Percentiles rank a stretch among this genome's conserved stretches.
Conservation (phyloP, 306 rosid species). For the Parietaria judaica region DNA sequence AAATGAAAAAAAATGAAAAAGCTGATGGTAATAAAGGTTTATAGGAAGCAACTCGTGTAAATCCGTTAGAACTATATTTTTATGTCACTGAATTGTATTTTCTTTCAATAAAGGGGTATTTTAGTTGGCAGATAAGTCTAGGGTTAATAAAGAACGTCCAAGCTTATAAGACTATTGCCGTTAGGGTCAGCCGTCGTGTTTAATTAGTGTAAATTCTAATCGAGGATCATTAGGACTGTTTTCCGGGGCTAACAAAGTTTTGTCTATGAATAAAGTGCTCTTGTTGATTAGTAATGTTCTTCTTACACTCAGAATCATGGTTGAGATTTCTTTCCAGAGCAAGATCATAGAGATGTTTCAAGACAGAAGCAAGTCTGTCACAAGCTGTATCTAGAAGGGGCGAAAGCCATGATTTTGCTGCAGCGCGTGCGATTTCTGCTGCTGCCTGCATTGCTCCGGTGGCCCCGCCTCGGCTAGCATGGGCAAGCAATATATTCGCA, state of each 20-base stretch:
- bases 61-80: too few species aligned
- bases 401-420: constrained; percentile 95
- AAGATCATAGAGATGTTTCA: constrained; percentile 83
- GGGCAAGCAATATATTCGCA: constrained; percentile 95
- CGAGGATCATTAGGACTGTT: too few species aligned
- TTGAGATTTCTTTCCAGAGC: constrained; percentile 60
- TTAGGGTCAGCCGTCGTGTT: too few species aligned
- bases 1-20: not conserved
- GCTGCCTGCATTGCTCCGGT: constrained; percentile 87
- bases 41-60: too few species aligned
- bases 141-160: too few species aligned
- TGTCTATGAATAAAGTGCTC: not conserved
- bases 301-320: constrained; percentile 61
- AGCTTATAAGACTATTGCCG: too few species aligned
- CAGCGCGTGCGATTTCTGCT: constrained; percentile 98
- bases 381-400: constrained; percentile 97
- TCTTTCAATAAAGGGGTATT: too few species aligned
- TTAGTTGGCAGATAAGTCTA: too few species aligned
- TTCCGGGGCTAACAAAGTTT: too few species aligned
- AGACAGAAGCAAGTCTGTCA: constrained; percentile 87
- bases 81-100: too few species aligned
- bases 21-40: too few species aligned
- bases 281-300: not conserved
- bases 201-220: too few species aligned
- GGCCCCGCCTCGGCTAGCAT: constrained; percentile 83